Base-by-base conservation (phyloP, 208 protist species). In the Acanthamoeba lenticulata region DNA sequence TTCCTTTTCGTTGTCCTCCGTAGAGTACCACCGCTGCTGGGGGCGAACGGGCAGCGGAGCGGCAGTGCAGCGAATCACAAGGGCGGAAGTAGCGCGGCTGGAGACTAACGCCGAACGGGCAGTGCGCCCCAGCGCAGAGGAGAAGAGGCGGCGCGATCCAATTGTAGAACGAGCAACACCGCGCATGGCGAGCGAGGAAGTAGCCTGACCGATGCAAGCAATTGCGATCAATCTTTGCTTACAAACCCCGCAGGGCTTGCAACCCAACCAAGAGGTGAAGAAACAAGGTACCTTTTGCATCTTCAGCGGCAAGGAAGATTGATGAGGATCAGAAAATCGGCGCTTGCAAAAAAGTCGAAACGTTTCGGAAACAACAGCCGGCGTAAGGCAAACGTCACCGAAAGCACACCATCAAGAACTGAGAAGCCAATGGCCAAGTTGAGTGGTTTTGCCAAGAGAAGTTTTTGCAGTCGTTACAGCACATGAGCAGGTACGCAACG, bases 251-350 rank as follows among this genome's bases (percentile, higher is more conserved):
- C n/a, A n/a, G n/a, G n/a, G n/a, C n/a, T n/a, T n/a, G n/a, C n/a
- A n/a, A n/a, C n/a, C n/a, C n/a, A n/a, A n/a, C n/a, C n/a, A n/a
- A n/a, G n/a, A n/a, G n/a, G n/a, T n/a, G n/a, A n/a, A n/a, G n/a
- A n/a, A n/a, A n/a, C n/a, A n/a, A n/a, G n/a, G 65, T 40, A 74
- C 65, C 65, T 74, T 74, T 40, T 74, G 65, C 65, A 74, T 74
- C 32, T 74, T 38, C 15, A 27, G 52, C 21, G 52, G 52, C 11
- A 27, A 60, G 21, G 21, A 60, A 60, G 52, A 21, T 27, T 27
- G 21, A 60, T 11, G 52, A 60, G 21, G n/a, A n/a, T n/a, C n/a
- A n/a, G n/a, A n/a, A n/a, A n/a, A n/a, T n/a, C n/a, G n/a, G n/a
- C n/a, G n/a, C n/a, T n/a, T 60, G 52, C 11, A 60, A 60, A 21